Evolutionary conservation across 2,329 filamentous ascomycete species (phyloP), one percentile per base, ranked within the genome.

Genomic region (Sporothrix brunneoviolacea): DNA sequence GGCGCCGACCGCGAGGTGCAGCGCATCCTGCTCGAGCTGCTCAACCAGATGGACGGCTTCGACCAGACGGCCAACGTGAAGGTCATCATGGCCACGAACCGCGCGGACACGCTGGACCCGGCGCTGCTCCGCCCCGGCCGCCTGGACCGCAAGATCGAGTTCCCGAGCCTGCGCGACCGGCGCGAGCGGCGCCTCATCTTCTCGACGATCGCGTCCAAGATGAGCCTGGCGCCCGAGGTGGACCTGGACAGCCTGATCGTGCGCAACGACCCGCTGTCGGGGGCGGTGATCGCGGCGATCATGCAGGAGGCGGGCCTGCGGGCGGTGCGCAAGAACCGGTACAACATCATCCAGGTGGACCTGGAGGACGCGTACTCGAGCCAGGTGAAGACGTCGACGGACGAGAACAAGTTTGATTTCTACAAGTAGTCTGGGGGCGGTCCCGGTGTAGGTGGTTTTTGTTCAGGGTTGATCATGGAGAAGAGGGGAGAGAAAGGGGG

Each of bases 21-120:
- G 74, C 91, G 93, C 78, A 98, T 98, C 64, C 76, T 98, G 53
- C 84, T 98, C 54, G 93, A 98, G 69, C 75, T 98, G 59, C 84
- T 98, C 57, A 98, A 98, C 74, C 93, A 98, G 72, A 98, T 98
- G 93, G 93, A 98, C 67, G 93, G 93, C 58, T 98, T 98, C 74
- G 93, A 98, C 69, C 93, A 98, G 71, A 95, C 90, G 0, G 88
- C 89, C 67, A 98, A 98, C 70, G 93, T 98, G 71, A 98, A 98
- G 76, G 93, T 98, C 67, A 98, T 98, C 73, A 98, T 98, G 93
- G 93, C 93, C 59, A 98, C 93, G 59, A 98, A 98, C 76, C 86
- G 93, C 67, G 91, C 93, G 58, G 93, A 97, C 69, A 98, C 93
- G 7, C 79, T 98, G 58, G 93, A 98, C 66, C 93, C 93, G 15